A percentile compares a stretch with the other conserved stretches of the same genome.
These are phyloP conservation scores for Actinidia polygama DNA, from an alignment of 179 eudicot species.

Conservation along the genomic window DNA sequence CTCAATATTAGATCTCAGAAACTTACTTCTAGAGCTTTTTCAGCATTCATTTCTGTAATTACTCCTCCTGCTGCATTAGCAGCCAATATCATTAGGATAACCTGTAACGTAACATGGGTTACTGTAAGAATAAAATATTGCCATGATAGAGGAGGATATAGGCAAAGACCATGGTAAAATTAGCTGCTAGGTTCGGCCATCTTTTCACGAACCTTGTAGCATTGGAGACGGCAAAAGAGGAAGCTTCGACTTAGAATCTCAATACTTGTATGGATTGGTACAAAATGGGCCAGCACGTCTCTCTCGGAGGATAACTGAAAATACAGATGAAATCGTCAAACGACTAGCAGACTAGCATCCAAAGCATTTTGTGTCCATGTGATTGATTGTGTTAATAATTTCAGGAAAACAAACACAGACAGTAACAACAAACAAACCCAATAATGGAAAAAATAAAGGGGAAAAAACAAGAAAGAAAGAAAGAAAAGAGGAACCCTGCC, in stretches of 20 bases:
- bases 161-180: not conserved
- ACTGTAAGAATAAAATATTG: not conserved
- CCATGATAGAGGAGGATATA: not conserved
- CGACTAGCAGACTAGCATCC: not conserved
- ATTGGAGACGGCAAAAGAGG: conserved; percentile 90
- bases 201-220: conserved; percentile 82
- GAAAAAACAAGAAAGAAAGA: no score
- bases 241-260: conserved; percentile 89
- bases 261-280: conserved; percentile 81
- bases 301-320: conserved; percentile 96
- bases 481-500: no score
- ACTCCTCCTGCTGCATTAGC: conserved; percentile 99
- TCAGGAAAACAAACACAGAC: not conserved
- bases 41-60: conserved; percentile 99
- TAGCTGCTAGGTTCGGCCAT: conserved; percentile 31
- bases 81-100: conserved; percentile 95
- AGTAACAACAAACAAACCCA: not conserved
- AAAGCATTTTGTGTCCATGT: not conserved
- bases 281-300: conserved; percentile 85
- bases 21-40: conserved; percentile 95
- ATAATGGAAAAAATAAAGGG: not conserved
- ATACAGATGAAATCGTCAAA: not conserved
- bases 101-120: conserved; percentile 48
- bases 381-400: not conserved
- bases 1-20: conserved; percentile 7